A percentile compares a stretch with the other conserved stretches of the same genome.
Evolutionary conservation across 768 basidiomycete species (phyloP).

Genomic region (Galerina sulciceps): DNA sequence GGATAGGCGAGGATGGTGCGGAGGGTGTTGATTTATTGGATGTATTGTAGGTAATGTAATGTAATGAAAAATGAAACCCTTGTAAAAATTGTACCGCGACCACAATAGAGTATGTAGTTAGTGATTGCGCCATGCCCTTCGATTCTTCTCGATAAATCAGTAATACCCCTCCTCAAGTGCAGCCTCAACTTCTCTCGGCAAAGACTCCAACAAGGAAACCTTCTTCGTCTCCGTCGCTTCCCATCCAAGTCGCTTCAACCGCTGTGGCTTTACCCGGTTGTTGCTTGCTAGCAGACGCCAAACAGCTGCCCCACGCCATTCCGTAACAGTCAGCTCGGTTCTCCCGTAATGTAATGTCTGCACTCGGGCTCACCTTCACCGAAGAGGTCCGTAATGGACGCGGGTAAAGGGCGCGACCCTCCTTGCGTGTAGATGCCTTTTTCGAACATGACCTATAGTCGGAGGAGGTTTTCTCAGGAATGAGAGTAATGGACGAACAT

Average conservation of each 20-base stretch:
- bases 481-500: not conserved
- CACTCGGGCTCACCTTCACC: not conserved
- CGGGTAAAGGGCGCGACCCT: conserved; percentile 34
- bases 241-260: conserved; percentile 36
- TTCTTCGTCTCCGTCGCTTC: conserved; percentile 26
- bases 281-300: not conserved
- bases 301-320: not conserved
- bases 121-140: too few species aligned
- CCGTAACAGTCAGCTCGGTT: not conserved
- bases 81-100: too few species aligned
- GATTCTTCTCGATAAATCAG: too few species aligned
- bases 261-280: not conserved
- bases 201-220: conserved; percentile 17
- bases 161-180: conserved; percentile 3
- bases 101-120: too few species aligned
- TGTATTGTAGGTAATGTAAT: too few species aligned
- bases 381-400: conserved; percentile 21
- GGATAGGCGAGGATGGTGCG: conserved; percentile 3
- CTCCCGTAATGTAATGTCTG: not conserved
- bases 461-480: not conserved
- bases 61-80: too few species aligned
- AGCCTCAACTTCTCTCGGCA: conserved; percentile 17
- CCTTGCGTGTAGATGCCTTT: conserved; percentile 35
- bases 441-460: conserved; percentile 30
- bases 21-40: too few species aligned